Conservation (phyloP, 1,139 yeast genomes). For the Nadsonia commutata region DNA sequence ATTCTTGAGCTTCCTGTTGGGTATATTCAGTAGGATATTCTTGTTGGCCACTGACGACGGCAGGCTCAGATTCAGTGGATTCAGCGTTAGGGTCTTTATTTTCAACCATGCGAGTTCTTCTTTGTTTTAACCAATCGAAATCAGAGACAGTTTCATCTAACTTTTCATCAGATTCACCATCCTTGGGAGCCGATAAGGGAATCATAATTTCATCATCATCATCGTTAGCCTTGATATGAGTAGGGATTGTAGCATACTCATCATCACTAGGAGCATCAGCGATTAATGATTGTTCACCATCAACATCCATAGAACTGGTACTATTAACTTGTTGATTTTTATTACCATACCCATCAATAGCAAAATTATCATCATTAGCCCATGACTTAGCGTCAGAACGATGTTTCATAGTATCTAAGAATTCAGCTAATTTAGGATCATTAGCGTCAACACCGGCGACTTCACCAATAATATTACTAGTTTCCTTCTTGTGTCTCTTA, state of each 20-base stretch:
- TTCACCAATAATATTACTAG: slow-evolving; percentile 35
- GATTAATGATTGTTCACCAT: slow-evolving; percentile 4
- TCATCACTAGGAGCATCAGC: slow-evolving; percentile 17
- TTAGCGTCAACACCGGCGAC: slow-evolving; percentile 9
- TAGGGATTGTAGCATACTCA: slow-evolving; percentile 7
- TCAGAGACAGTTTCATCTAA: slow-evolving; percentile 46
- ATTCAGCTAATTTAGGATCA: slow-evolving; percentile 68
- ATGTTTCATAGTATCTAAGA: slow-evolving; percentile 71
- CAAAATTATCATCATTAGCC: slow-evolving; percentile 58
- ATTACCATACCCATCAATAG: slow-evolving; percentile 13
- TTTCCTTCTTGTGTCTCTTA: slow-evolving; percentile 31
- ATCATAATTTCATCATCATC: slow-evolving; percentile 9
- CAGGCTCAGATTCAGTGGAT: slow-evolving; percentile 5
- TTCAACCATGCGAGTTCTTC: slow-evolving; percentile 52
- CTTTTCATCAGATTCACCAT: slow-evolving; percentile 27
- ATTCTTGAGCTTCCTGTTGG: slow-evolving; percentile 12
- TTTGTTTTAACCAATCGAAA: slow-evolving; percentile 74
- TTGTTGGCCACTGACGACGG: slow-evolving; percentile 5
- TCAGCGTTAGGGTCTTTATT: slow-evolving; percentile 11
- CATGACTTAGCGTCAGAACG: slow-evolving; percentile 49
- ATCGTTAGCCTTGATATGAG: slow-evolving; percentile 8
- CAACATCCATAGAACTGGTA: slow-evolving; percentile 5
- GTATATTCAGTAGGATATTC: slow-evolving; percentile 12
- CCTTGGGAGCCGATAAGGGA: slow-evolving; percentile 7
- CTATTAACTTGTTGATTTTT: slow-evolving; percentile 2